phyloP scores from a whole-genome alignment of 1,284 basidiomycete species.

The Ganoderma boninense region DNA sequence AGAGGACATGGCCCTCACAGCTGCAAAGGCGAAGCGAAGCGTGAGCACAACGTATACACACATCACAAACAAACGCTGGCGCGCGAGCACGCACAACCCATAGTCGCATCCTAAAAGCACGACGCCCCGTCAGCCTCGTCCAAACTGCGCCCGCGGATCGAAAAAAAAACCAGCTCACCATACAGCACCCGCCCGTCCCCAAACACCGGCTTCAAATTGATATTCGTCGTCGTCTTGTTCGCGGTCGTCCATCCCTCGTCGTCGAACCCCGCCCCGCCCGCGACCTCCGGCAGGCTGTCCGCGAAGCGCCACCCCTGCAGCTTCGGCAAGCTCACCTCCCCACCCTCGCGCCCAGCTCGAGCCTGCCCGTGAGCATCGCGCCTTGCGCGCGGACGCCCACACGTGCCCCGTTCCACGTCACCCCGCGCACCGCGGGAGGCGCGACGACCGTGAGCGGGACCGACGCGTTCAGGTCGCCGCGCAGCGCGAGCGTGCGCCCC shows the following conservation, averaged over 20 bases:
- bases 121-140: slow-evolving; percentile 1
- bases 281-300: slow-evolving; percentile 77
- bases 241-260: slow-evolving; percentile 73
- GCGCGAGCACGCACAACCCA: slow-evolving; percentile 69
- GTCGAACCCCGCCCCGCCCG: slow-evolving; percentile 54
- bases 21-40: slow-evolving; percentile 53
- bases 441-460: slow-evolving; percentile 59
- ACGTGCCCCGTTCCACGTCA: slow-evolving; percentile 76
- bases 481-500: slow-evolving; percentile 47
- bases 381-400: slow-evolving; percentile 46
- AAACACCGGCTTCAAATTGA: slow-evolving; percentile 70
- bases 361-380: slow-evolving; percentile 37
- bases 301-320: slow-evolving; percentile 73
- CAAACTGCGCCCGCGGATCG: background rate
- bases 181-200: slow-evolving; percentile 76
- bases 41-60: slow-evolving; percentile 4
- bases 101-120: slow-evolving; percentile 73
- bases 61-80: background rate
- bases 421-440: slow-evolving; percentile 53
- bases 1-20: slow-evolving; percentile 81
- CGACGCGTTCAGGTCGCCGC: slow-evolving; percentile 56
- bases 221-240: slow-evolving; percentile 74
- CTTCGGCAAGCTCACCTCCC: slow-evolving; percentile 42
- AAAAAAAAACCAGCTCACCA: slow-evolving; percentile 45
- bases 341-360: slow-evolving; percentile 29